phyloP scores from a whole-genome alignment of 441 rosid genomes.

The Syzygium malaccense region DNA sequence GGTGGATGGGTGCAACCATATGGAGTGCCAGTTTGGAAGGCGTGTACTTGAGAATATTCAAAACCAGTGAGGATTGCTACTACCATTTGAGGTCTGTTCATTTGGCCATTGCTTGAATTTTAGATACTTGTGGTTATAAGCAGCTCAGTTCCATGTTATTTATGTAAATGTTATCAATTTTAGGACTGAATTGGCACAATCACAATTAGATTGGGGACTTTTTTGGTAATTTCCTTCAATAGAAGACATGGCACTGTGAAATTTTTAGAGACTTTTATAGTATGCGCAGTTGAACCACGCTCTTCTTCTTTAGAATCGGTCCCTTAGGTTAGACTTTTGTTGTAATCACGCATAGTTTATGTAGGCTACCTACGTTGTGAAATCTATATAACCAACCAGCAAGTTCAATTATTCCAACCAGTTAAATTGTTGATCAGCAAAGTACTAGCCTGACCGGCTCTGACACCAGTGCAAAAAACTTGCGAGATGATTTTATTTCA shows the following conservation, averaged over 20 bases:
- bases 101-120: slow-evolving; percentile 19
- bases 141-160: not conserved
- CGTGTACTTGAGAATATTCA: slow-evolving; percentile 49
- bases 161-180: not conserved
- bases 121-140: not conserved
- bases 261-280: not conserved
- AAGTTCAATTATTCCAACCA: not conserved
- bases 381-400: not conserved
- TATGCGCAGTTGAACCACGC: not conserved
- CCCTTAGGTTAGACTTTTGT: not conserved
- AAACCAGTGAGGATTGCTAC: slow-evolving; percentile 47
- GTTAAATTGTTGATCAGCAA: not conserved
- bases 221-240: too few relatives aligned
- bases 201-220: too few relatives aligned
- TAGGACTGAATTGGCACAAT: too few relatives aligned
- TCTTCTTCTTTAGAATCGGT: not conserved
- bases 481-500: not conserved
- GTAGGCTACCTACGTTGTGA: not conserved
- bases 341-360: not conserved
- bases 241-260: not conserved
- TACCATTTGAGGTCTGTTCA: slow-evolving; percentile 47
- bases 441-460: not conserved
- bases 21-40: slow-evolving; percentile 67
- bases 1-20: slow-evolving; percentile 78
- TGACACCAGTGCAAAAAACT: not conserved